phyloP scores from a whole-genome alignment of 345 rosid species.

The Eucalyptus leucophloia region DNA sequence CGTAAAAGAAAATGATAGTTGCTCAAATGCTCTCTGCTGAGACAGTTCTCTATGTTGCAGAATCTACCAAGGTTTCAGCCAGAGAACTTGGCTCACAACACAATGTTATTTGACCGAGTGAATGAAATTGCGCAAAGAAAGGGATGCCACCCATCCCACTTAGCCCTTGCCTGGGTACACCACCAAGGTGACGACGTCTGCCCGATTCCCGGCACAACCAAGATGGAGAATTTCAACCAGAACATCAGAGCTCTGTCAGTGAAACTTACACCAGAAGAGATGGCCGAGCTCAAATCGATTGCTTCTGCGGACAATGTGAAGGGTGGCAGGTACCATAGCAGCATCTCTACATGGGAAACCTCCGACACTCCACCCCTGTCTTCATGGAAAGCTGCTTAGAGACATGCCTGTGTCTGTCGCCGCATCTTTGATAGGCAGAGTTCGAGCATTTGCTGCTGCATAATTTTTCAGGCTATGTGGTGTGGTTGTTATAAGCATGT shows the following conservation, averaged over 20 bases:
- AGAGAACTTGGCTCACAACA: too few relatives aligned
- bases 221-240: slow-evolving; percentile 1
- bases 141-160: background rate
- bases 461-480: background rate
- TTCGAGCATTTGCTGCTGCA: background rate
- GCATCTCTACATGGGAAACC: slow-evolving; percentile 10
- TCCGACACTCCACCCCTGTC: slow-evolving; percentile 47
- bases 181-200: background rate
- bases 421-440: background rate
- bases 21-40: too few relatives aligned
- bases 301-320: slow-evolving; percentile 23
- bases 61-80: too few relatives aligned
- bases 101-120: too few relatives aligned
- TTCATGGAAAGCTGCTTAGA: slow-evolving; percentile 20
- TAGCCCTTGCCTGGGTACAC: slow-evolving; percentile 1
- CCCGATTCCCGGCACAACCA: background rate
- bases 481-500: background rate
- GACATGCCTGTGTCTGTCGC: background rate
- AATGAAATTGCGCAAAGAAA: too few relatives aligned
- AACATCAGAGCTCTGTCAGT: slow-evolving; percentile 26
- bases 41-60: too few relatives aligned
- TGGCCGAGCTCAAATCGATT: slow-evolving; percentile 43
- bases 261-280: slow-evolving; percentile 42
- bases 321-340: slow-evolving; percentile 20
- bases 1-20: too few relatives aligned